Conservation (phyloP, 177 flowering plant species). For the Vitis hybrid region DNA sequence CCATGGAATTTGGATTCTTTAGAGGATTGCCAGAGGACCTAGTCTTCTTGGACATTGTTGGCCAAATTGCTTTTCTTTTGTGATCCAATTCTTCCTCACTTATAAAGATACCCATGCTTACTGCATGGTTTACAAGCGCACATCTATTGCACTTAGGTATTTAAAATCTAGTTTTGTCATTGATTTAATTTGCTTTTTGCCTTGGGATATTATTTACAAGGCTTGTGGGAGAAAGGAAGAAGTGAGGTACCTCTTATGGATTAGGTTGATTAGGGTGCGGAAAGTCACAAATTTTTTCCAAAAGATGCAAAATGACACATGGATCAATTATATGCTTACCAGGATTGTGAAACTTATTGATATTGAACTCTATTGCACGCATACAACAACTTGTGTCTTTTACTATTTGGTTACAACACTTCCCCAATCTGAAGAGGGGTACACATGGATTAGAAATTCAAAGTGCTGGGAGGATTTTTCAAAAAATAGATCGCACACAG, state of each 20-base stretch:
- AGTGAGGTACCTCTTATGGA: slow-evolving; percentile 72
- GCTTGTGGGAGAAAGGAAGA: slow-evolving; percentile 58
- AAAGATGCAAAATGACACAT: too few species aligned
- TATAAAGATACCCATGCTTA: slow-evolving; percentile 61
- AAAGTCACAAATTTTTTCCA: too few species aligned
- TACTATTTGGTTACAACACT: too few species aligned
- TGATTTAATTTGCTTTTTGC: slow-evolving; percentile 22
- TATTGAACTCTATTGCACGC: too few species aligned
- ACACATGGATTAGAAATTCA: too few species aligned
- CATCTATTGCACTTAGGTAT: slow-evolving; percentile 62
- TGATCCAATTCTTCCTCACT: not conserved
- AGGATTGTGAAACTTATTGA: too few species aligned
- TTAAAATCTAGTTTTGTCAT: slow-evolving; percentile 10
- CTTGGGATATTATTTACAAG: slow-evolving; percentile 87
- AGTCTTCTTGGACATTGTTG: slow-evolving; percentile 48
- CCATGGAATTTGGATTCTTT: slow-evolving; percentile 57
- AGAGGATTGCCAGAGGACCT: slow-evolving; percentile 68
- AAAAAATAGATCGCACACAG: too few species aligned
- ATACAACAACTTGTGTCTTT: too few species aligned
- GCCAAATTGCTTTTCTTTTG: slow-evolving; percentile 64
- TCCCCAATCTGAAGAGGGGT: too few species aligned
- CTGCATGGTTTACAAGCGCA: slow-evolving; percentile 54
- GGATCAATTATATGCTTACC: too few species aligned
- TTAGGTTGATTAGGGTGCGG: slow-evolving; percentile 51
- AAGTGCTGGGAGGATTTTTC: too few species aligned